Evolutionary conservation across 805 yeast genomes (phyloP), one percentile per base, ranked within the genome.

Genomic region (Cyberlindnera samutprakarnensis): DNA sequence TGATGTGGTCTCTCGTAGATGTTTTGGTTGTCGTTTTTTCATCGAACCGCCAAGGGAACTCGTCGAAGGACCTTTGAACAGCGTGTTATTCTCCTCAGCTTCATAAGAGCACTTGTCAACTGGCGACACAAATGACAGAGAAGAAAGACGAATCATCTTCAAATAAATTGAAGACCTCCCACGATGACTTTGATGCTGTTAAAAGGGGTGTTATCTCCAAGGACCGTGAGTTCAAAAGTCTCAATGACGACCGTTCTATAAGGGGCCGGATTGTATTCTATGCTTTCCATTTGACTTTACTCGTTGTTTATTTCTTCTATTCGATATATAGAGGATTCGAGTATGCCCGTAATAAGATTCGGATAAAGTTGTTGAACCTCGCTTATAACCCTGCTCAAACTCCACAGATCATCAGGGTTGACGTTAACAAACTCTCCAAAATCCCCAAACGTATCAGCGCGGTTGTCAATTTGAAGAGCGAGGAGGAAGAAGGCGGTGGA

Each of bases 401-500:
- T 4, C 96, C 97, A 1, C 87, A 81, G 47, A 62, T 87, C 34
- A 86, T 90, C 42, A 75, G 94, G 43, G 78, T 79, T 39, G 97
- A 90, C 58, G 86, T 86, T 23, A 64, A 63, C 39, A 72, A 74
- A 46, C 61, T 90, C 35, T 52, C 68, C 26, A 92, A 92, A 56
- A 68, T 86, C 16, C 98, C 98, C 4, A 70, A 67, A 42, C 69
- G 82, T 30, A 48, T 92, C 15, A 80, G 94, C 7, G 75, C 83
- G 14, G 75, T 90, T n/a, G 59, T 92, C 36, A 77, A 73, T 44
- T 68, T 77, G 51, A 78, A 76, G 49, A 70, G 78, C 18, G 86
- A 76, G 36, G 83, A 80, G 39, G 90, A 78, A 45, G 94, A 85
- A 46, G 90, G 87, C 38, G 95, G 95, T 20, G 96, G 96, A 3